phyloP scores from a whole-genome alignment of 805 yeast genomes.

The Sungouiozyma ichnusensis region DNA sequence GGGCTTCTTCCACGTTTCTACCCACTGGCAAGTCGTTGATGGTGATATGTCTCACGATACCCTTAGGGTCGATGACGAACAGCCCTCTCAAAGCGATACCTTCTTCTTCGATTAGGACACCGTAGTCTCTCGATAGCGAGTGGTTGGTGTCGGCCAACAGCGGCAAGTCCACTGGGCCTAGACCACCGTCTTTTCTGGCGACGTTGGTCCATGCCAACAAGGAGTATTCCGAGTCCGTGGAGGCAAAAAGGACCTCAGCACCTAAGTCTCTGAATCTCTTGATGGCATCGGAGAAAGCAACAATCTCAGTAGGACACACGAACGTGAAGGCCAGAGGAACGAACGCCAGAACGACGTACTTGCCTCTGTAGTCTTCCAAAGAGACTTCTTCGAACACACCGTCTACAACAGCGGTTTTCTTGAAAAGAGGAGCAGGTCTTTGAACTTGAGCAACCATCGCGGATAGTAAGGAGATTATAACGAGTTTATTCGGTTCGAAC shows the following conservation, averaged over 20 bases:
- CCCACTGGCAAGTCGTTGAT: constrained; percentile 99
- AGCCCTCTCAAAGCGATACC: constrained; percentile 98
- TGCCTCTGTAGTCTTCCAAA: constrained; percentile 92
- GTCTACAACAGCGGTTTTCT: constrained; percentile 93
- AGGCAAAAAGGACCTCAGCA: constrained; percentile 86
- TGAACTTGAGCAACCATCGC: constrained; percentile 81
- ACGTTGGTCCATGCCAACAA: constrained; percentile 97
- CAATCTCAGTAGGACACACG: constrained; percentile 98
- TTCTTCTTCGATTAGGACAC: constrained; percentile 92
- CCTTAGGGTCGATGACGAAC: constrained; percentile 95
- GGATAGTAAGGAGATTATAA: constrained; percentile 1
- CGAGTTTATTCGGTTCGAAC: too few species aligned
- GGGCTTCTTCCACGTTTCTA: constrained; percentile 95
- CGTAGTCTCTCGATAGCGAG: constrained; percentile 88
- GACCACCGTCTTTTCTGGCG: constrained; percentile 95
- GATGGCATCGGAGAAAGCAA: constrained; percentile 95
- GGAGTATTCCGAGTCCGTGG: constrained; percentile 97
- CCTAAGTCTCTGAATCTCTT: constrained; percentile 80
- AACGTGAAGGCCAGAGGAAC: constrained; percentile 99
- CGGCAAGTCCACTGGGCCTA: constrained; percentile 91
- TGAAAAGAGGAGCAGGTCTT: constrained; percentile 94
- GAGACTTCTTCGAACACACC: constrained; percentile 93
- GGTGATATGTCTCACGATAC: constrained; percentile 90
- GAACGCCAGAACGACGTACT: constrained; percentile 95
- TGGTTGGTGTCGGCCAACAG: constrained; percentile 95